Base-by-base conservation (phyloP, 176 grass and related monocot species). In the Elaeis guineensis region DNA sequence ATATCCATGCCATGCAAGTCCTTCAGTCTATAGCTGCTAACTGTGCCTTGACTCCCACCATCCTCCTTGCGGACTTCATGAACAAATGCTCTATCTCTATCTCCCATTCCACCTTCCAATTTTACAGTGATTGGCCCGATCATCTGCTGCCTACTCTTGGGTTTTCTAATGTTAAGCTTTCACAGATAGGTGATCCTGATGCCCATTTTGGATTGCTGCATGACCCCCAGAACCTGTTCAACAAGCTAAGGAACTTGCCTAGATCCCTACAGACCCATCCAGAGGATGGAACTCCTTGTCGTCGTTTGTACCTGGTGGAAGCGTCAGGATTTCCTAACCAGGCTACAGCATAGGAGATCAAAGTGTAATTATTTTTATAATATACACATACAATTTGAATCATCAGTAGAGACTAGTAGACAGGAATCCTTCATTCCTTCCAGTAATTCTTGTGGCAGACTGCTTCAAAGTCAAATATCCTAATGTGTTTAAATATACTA, bases 81-180 rank as follows among this genome's bases (percentile, higher is more conserved):
- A 97, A 97, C 81, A 91, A 89, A 55, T 91, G 83, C 17, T 78
- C 93, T 44, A 3, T 44, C 35, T 76, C 76, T 1, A 48, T 97
- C 59, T 89, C 87, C 11, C 57, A 65, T 9, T 77, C 84, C 8
- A 80, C 78, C 61, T 97, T 83, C 70, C 93, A 97, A 66, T 97
- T 97, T 62, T 85, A 92, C 77, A 83, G 89, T 51, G 93, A 97
- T 24, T 91, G 70, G 63, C 93, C 93, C 62, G 93, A 97, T 55
- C 69, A 83, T 51, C 59, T 97, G 28, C 75, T 97, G 25, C 81
- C 87, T 49, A 64, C 80, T 64, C 76, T 97, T 19, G 92, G 92
- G 12, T 97, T 85, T 59, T 72, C 71, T 21, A 67, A 78, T 30
- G 84, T 84, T 20, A 97, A 81, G 21, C 30, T 97, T 52, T 78